Base-by-base conservation (phyloP, 2,329 filamentous ascomycete genomes). In the Zalaria obscura region DNA sequence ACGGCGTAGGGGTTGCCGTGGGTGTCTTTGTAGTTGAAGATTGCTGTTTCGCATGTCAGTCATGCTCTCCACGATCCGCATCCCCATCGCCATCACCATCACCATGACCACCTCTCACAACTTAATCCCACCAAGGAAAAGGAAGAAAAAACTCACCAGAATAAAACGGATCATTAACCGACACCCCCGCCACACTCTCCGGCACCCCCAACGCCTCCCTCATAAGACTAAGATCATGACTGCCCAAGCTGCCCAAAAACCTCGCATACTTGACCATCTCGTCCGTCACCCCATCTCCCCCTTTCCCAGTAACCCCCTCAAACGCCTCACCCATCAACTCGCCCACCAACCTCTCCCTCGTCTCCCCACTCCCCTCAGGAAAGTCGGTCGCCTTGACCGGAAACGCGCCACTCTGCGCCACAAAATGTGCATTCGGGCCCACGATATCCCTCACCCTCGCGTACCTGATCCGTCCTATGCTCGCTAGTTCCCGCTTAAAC, bases 221-320 rank as follows among this genome's bases (percentile, higher is more conserved):
- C 69, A 77, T 72, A 2, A 69, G 47, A 0, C 63, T 68, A 0
- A 77, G 50, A 46, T 76, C 73, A 44, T 77, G 72, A 3, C 66
- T 68, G 2, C 71, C 73, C 1, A 75, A 54, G 32, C 61, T 62
- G 2, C 61, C 64, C 4, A 74, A 55, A 41, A 72, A 66, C 1
- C 61, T 57, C 41, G 63, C 67, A 39, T 54, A 56, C 5, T 53
- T 48, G 25, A 46, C 48, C 41, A 51, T 49, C 41, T 56, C 53
- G 9, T 50, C 38, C 5, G 56, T 62, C 2, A 59, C 46, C 4
- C 18, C 18, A 18, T 18, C 18, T 18, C 18, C 18, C 18, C 18
- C 18, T 18, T 18, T 2, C 18, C 18, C 18, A 18, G 18, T 18
- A 18, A 18, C 18, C 18, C 18, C 18, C 4, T 47, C 48, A 34